A percentile compares a stretch with the other conserved stretches of the same genome.
These are phyloP conservation scores for Thelonectria discophora DNA, from an alignment of 2,329 filamentous ascomycete genomes.

Conservation along the genomic window DNA sequence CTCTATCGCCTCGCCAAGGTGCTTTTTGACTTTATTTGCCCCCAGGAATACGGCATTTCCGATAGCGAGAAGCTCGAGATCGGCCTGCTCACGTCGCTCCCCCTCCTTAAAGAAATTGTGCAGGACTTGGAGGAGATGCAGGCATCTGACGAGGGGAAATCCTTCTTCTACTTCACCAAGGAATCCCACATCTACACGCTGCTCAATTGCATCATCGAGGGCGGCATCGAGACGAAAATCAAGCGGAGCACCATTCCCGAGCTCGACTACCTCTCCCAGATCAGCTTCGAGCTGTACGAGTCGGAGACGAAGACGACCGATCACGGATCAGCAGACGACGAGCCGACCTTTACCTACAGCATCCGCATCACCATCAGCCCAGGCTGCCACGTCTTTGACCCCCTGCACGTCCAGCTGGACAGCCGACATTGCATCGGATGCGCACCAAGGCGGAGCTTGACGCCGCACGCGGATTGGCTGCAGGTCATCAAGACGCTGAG, in stretches of 20 bases:
- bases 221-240: constrained; percentile 96
- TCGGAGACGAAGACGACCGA: constrained; percentile 75
- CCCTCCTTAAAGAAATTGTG: constrained; percentile 94
- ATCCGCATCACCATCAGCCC: constrained; percentile 97
- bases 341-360: constrained; percentile 87
- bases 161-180: constrained; percentile 99
- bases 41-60: constrained; percentile 96
- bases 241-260: constrained; percentile 94
- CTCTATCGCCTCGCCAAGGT: constrained; percentile 94
- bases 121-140: constrained; percentile 97
- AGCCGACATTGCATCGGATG: constrained; percentile 96
- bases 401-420: constrained; percentile 94
- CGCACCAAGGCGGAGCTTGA: constrained; percentile 88
- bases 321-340: constrained; percentile 55
- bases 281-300: constrained; percentile 98
- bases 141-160: constrained; percentile 91
- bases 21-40: constrained; percentile 97
- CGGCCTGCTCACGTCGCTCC: constrained; percentile 90
- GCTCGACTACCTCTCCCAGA: constrained; percentile 96
- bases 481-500: constrained; percentile 94
- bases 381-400: constrained; percentile 95
- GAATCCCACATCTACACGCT: constrained; percentile 99
- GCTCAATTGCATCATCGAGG: constrained; percentile 96
- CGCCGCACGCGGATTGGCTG: constrained; percentile 93
- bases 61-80: constrained; percentile 99